Evolutionary conservation across 257 asterid genomes (phyloP), one percentile per base, ranked within the genome.

Genomic region (Scutellaria minor): DNA sequence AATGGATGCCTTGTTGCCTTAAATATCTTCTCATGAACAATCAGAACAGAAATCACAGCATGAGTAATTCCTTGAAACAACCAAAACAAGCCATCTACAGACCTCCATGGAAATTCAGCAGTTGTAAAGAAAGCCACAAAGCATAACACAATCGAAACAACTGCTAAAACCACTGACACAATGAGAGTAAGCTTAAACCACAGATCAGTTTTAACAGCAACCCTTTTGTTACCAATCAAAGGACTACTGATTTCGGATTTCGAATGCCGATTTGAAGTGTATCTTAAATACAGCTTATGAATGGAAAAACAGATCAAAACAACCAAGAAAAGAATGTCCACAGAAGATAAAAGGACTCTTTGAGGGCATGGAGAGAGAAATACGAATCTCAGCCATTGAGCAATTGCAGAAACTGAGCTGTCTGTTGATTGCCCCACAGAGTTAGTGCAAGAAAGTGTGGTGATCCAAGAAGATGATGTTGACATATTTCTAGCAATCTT

Each of bases 331-430:
- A 92, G 64, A 57, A 86, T 56, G 87, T 87, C 78, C 8, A 88
- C 40, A 11, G 89, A 74, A 60, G 88, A 84, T 5, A 85, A 51
- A 14, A 95, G 81, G 31, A 74, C 66, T 70, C 97, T 89, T 61
- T 92, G 99, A 42, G 95, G 92, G 70, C 99, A 95, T 50, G 99
- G 97, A 59, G 97, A 90, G 66, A 92, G 87, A 76, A 88, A 76
- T 3, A 90, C 63, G 90, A 95, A 95, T 81, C 91, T 79, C 15
- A 86, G 78, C 18, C 18, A 18, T 18, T 18, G 18, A 18, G 18
- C 18, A 18, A 18, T 18, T 18, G 18, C 18, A 18, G 18, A 18
- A 18, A 18, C 18, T 18, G 18, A 18, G 18, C 18, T 18, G 18
- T 18, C 18, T 18, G 18, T 18, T 18, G 18, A 18, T 18, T 18